These are phyloP conservation scores for Omphalotus olearius DNA, from an alignment of 1,284 basidiomycete species.

Conservation along the genomic window DNA sequence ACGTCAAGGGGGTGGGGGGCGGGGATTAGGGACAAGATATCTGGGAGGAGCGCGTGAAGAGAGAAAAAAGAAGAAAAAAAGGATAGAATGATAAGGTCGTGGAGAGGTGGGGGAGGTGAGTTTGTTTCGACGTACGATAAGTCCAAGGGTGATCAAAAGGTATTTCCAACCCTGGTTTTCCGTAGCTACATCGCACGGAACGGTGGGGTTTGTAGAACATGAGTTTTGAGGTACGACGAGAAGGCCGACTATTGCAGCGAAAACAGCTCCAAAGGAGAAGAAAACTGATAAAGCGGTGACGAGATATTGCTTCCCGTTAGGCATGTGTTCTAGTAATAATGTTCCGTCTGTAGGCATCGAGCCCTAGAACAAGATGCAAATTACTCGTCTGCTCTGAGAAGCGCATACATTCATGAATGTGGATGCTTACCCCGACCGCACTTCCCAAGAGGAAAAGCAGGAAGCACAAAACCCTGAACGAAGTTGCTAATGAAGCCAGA, in stretches of 20 bases:
- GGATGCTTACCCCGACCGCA: slow-evolving; percentile 72
- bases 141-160: slow-evolving; percentile 68
- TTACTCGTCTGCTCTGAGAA: slow-evolving; percentile 1
- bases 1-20: not conserved
- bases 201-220: slow-evolving; percentile 45
- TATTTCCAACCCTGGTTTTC: slow-evolving; percentile 88
- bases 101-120: slow-evolving; percentile 21
- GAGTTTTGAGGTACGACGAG: slow-evolving; percentile 75
- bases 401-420: not conserved
- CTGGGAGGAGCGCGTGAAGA: not conserved
- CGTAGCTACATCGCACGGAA: slow-evolving; percentile 56
- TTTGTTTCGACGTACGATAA: slow-evolving; percentile 50
- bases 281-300: slow-evolving; percentile 95
- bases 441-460: slow-evolving; percentile 87
- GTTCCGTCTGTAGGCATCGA: slow-evolving; percentile 98
- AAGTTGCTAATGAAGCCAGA: slow-evolving; percentile 73
- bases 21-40: not conserved
- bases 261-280: slow-evolving; percentile 88
- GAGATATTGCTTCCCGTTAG: slow-evolving; percentile 86
- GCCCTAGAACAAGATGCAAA: slow-evolving; percentile 43
- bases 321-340: slow-evolving; percentile 91
- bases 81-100: slow-evolving; percentile 14
- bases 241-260: slow-evolving; percentile 77
- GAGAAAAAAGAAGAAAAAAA: not conserved
- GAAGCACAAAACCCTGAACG: slow-evolving; percentile 71